Evolutionary conservation across 1,284 basidiomycete species (phyloP), one percentile per base, ranked within the genome.

Genomic region (Cerrena zonata): DNA sequence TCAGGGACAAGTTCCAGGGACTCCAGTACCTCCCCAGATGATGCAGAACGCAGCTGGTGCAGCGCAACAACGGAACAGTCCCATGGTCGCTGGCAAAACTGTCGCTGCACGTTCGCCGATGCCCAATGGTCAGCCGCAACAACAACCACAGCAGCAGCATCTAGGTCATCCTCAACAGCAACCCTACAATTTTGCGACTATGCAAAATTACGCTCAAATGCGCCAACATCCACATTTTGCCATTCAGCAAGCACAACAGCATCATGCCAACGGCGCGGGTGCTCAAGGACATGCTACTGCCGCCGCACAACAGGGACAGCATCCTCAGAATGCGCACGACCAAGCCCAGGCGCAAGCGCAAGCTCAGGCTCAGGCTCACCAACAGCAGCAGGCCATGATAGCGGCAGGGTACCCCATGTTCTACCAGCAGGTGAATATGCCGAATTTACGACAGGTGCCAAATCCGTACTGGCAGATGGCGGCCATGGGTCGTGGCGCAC

Each of bases 321-420:
- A 48, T 13, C 22, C 36, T 13, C 62, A 62, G 51, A 55, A 7
- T 21, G 23, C 58, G 38, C 61, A 61, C 50, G 61, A 59, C 5
- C 59, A 58, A 39, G 50, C 23, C 27, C 39, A 37, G 48, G 5
- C 53, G 54, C 44, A 58, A 55, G 45, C n/a, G n/a, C n/a, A n/a
- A n/a, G n/a, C n/a, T n/a, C n/a, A n/a, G n/a, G n/a, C n/a, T n/a
- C n/a, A n/a, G n/a, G 55, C 56, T 24, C 61, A 59, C 24, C 58
- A 62, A 25, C 62, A 64, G 49, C 56, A 56, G 12, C 62, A 60
- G 47, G 47, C 51, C 53, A 64, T 63, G 55, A 61, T 67, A 58
- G 55, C 65, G 47, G 53, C 60, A 36, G 67, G 62, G 38, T 63
- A 65, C 34, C 55, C 60, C 34, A 57, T 71, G 64, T 66, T 67